Evolutionary conservation across 2,329 filamentous ascomycete species (phyloP).

Genomic region (Hypoxylon sp.): DNA sequence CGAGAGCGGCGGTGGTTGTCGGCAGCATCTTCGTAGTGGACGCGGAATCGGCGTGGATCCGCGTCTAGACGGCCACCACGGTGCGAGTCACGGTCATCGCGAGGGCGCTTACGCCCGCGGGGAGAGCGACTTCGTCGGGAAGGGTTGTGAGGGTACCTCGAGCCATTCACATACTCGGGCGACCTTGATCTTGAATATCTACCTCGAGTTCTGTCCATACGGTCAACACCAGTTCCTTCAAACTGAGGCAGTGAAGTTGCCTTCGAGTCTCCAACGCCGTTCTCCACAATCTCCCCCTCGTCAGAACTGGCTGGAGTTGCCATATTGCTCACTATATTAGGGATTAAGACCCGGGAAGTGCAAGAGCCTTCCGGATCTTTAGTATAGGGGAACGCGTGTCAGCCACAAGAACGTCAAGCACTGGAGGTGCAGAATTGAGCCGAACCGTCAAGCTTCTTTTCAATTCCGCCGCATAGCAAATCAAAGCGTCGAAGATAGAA

Average conservation of each 20-base stretch:
- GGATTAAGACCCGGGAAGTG: conserved; percentile 42
- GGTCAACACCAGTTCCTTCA: conserved; percentile 91
- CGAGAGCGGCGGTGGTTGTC: conserved; percentile 65
- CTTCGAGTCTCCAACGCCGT: conserved; percentile 76
- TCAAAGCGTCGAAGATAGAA: conserved; percentile 34
- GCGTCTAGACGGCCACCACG: conserved; percentile 60
- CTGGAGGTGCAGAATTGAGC: conserved; percentile 54
- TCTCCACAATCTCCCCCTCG: conserved; percentile 89
- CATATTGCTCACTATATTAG: conserved; percentile 55
- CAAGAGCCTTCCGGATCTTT: conserved; percentile 49
- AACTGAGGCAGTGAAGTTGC: conserved; percentile 86
- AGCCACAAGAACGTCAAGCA: conserved; percentile 49
- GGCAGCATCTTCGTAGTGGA: conserved; percentile 72
- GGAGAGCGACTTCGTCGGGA: conserved; percentile 72
- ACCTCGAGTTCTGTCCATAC: conserved; percentile 83
- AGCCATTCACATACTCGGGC: conserved; percentile 62
- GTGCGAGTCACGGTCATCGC: conserved; percentile 72
- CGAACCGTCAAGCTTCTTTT: conserved; percentile 56
- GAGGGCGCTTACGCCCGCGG: conserved; percentile 76
- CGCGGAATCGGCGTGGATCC: conserved; percentile 73
- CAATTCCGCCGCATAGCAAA: conserved; percentile 51
- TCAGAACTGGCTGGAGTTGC: conserved; percentile 74
- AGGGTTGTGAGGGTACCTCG: conserved; percentile 60
- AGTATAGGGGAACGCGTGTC: conserved; percentile 47
- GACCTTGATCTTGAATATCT: conserved; percentile 70